Evolutionary conservation across 2,329 filamentous ascomycete species (phyloP), one percentile per base, ranked within the genome.

Genomic region (Monilinia aucupariae): DNA sequence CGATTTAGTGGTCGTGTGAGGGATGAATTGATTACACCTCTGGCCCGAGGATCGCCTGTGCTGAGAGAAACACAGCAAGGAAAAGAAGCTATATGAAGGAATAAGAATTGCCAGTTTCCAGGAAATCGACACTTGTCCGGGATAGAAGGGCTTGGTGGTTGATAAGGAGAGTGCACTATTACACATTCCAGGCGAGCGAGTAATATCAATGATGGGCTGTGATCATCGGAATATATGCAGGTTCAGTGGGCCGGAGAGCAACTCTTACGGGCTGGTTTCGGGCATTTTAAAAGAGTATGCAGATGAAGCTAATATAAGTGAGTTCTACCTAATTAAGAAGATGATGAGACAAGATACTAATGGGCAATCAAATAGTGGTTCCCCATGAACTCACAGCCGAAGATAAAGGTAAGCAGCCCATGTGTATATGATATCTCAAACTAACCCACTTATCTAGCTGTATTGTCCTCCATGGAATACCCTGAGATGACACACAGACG

Each of bases 391-490:
- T 55, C 12, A 48, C 27, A 0, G 0, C 37, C 13, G 39, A 37
- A 4, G 59, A 61, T 5, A 1, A 45, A 45, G 3, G 59, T 61
- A 61, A 22, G 58, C 1, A 10, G 7, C 10, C 32, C 7, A 10
- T 1, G 1, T 32, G 1, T 27, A 6, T 17, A 56, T 2, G 8
- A 25, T 2, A 1, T 4, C 3, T 27, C 2, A 7, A 39, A 22
- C 5, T 13, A 60, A 52, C 34, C 4, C 4, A 7, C 1, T 32
- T 22, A 47, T 45, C 0, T 9, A 61, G 59, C 59, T 6, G 39
- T 61, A 2, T 27, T 61, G 10, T 30, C 50, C 30, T 25, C 74
- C 2, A 66, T 77, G 6, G 68, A 71, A 10, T 76, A 75, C 61
- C 64, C 55, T 0, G 66, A 72, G 50, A 73, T 76, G 68, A 30